Conservation (phyloP, 768 basidiomycete species). For the Pulveroboletus sp. region DNA sequence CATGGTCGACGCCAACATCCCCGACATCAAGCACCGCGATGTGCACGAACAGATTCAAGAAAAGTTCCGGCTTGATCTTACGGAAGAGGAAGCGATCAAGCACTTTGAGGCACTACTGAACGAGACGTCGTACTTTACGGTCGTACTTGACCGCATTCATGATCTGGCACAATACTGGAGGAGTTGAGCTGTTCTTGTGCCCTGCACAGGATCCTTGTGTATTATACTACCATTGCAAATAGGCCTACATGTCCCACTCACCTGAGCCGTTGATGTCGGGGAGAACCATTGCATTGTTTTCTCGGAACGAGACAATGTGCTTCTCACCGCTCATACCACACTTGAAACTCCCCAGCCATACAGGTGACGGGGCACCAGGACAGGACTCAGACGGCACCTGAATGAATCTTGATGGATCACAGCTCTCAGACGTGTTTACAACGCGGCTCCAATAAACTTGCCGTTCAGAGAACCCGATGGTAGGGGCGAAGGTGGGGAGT, state of each 20-base stretch:
- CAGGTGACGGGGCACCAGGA: too few relatives aligned
- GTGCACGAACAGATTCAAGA: slow-evolving; percentile 90
- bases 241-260: neutral
- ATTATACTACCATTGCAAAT: neutral
- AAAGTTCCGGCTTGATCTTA: slow-evolving; percentile 91
- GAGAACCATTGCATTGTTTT: too few relatives aligned
- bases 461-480: too few relatives aligned
- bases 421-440: too few relatives aligned
- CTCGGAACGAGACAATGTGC: too few relatives aligned
- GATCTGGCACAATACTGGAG: slow-evolving; percentile 88
- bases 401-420: neutral
- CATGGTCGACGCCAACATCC: slow-evolving; percentile 97
- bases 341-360: too few relatives aligned
- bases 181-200: slow-evolving; percentile 39
- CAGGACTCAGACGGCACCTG: neutral
- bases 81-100: slow-evolving; percentile 96
- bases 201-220: slow-evolving; percentile 3
- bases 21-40: slow-evolving; percentile 90
- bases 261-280: neutral
- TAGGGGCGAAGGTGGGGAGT: too few relatives aligned
- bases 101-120: slow-evolving; percentile 92
- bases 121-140: slow-evolving; percentile 91
- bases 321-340: too few relatives aligned
- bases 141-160: slow-evolving; percentile 91
- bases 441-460: too few relatives aligned